Percentiles rank a stretch among this genome's conserved stretches.
Conservation (phyloP, 306 rosid genomes). For the Luffa acutangula region DNA sequence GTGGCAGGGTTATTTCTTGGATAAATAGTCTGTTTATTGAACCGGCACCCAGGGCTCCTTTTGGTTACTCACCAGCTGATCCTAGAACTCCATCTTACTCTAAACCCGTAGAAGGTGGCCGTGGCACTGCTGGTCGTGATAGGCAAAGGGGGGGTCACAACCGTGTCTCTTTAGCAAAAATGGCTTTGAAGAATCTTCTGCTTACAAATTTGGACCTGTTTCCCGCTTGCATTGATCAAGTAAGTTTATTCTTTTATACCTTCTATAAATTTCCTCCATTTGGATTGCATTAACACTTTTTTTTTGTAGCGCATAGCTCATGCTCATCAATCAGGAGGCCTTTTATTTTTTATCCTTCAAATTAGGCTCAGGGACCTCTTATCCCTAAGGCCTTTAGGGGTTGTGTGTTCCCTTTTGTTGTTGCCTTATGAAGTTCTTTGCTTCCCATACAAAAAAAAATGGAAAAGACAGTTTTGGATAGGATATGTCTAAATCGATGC, state of each 20-base stretch:
- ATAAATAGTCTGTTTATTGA: constrained; percentile 90
- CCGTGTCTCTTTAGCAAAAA: constrained; percentile 82
- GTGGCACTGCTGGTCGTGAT: constrained; percentile 84
- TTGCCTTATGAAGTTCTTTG: too few relatives aligned
- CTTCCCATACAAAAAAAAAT: neutral
- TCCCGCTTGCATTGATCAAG: constrained; percentile 99
- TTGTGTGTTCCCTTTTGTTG: too few relatives aligned
- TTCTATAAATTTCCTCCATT: neutral
- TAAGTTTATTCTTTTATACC: constrained; percentile 15
- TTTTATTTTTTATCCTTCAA: too few relatives aligned
- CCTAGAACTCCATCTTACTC: constrained; percentile 98
- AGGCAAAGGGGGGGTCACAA: constrained; percentile 81
- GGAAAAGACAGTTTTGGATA: neutral
- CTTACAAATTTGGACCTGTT: constrained; percentile 92
- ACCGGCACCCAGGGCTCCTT: constrained; percentile 92
- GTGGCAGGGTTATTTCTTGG: constrained; percentile 95
- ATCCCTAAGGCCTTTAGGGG: too few relatives aligned
- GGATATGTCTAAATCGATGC: neutral
- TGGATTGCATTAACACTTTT: too few relatives aligned
- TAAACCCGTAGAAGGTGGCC: constrained; percentile 68
- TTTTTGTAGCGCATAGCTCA: too few relatives aligned
- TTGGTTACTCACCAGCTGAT: constrained; percentile 96
- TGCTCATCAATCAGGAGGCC: too few relatives aligned
- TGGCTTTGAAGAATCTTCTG: constrained; percentile 86
- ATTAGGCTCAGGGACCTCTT: too few relatives aligned